phyloP scores from a whole-genome alignment of 2,329 filamentous ascomycete species.

The Nemania abortiva region DNA sequence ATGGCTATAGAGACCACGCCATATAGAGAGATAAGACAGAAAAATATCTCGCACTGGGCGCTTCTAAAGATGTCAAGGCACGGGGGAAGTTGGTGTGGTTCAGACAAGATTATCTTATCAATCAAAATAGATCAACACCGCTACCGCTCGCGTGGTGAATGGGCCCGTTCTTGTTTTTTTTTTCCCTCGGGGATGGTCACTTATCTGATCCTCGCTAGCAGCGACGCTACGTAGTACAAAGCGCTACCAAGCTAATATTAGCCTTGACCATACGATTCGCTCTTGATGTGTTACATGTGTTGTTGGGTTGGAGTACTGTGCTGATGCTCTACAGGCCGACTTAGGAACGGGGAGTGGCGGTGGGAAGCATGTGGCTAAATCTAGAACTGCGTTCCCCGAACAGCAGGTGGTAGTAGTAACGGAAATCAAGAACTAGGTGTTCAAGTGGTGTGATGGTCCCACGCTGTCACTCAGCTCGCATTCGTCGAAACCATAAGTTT shows the following conservation, averaged over 20 bases:
- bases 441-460: conserved; percentile 18
- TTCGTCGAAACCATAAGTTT: background rate
- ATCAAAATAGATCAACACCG: conserved; percentile 38
- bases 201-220: conserved; percentile 35
- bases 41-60: background rate
- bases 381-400: conserved; percentile 9
- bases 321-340: conserved; percentile 13
- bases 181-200: conserved; percentile 8
- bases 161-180: background rate
- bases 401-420: conserved; percentile 1
- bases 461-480: conserved; percentile 4
- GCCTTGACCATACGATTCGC: background rate
- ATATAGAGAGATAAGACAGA: conserved; percentile 6
- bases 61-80: conserved; percentile 7
- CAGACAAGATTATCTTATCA: conserved; percentile 39
- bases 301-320: background rate
- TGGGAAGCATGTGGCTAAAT: conserved; percentile 14
- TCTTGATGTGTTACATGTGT: background rate
- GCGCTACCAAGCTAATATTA: background rate
- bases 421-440: conserved; percentile 4
- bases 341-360: background rate
- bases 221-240: background rate
- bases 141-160: conserved; percentile 14
- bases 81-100: conserved; percentile 7
- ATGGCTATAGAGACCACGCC: conserved; percentile 10